A percentile compares a stretch with the other conserved stretches of the same genome.
Evolutionary conservation across 1,284 basidiomycete genomes (phyloP).

Genomic region (Erythrobasidium hasegawianum): DNA sequence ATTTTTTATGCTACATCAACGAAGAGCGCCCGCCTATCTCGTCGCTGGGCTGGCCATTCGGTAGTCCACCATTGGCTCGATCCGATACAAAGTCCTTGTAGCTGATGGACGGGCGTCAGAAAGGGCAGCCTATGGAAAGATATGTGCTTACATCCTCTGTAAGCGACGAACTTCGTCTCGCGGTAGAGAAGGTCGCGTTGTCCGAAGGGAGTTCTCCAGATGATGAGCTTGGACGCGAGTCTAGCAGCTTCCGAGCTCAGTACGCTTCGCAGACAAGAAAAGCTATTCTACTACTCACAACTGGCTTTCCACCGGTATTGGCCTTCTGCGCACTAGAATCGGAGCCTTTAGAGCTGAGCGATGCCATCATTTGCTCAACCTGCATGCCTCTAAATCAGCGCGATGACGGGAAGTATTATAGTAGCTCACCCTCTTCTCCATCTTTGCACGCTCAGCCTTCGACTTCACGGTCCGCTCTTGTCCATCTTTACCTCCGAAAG

Average conservation of each 20-base stretch:
- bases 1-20: conserved; percentile 44
- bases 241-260: conserved; percentile 39
- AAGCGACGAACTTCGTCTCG: conserved; percentile 65
- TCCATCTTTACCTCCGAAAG: conserved; percentile 26
- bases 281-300: too few species aligned
- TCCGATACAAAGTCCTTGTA: conserved; percentile 46
- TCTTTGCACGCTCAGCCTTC: conserved; percentile 60
- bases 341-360: conserved; percentile 7
- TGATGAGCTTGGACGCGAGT: conserved; percentile 54
- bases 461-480: conserved; percentile 50
- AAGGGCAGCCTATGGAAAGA: not conserved
- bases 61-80: conserved; percentile 43
- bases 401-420: too few species aligned
- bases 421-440: conserved; percentile 58
- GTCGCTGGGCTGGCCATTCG: conserved; percentile 45
- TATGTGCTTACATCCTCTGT: conserved; percentile 64
- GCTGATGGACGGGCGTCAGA: conserved; percentile 28
- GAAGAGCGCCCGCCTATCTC: conserved; percentile 45
- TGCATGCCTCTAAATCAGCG: conserved; percentile 16
- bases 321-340: not conserved
- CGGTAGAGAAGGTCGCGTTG: conserved; percentile 76
- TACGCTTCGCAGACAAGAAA: too few species aligned
- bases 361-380: conserved; percentile 22
- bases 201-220: conserved; percentile 62
- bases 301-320: too few species aligned